phyloP scores from a whole-genome alignment of 352 stramenopile species.

The Globisporangium iwayamae region DNA sequence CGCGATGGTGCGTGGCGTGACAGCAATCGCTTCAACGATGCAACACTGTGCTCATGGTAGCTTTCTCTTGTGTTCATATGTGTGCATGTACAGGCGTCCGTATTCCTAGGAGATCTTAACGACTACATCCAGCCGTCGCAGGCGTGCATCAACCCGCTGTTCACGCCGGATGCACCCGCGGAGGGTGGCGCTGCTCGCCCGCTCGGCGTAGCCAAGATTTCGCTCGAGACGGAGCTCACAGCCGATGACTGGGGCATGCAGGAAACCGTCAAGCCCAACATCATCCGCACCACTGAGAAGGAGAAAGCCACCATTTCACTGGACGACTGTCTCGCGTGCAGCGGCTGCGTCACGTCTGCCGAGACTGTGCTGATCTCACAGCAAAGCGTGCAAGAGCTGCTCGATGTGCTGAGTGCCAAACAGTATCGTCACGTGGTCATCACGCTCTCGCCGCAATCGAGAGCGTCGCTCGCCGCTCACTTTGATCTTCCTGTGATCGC shows the following conservation, averaged over 20 bases:
- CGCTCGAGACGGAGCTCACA: constrained; percentile 70
- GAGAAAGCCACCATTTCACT: constrained; percentile 93
- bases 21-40: not conserved
- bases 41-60: not conserved
- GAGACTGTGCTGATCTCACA: constrained; percentile 98
- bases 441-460: constrained; percentile 86
- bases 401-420: constrained; percentile 53
- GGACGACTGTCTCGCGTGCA: constrained; percentile 96
- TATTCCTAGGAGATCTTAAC: constrained; percentile 92
- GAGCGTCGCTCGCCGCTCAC: constrained; percentile 82
- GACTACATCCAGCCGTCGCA: constrained; percentile 94
- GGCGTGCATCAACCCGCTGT: constrained; percentile 92
- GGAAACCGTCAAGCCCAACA: constrained; percentile 49
- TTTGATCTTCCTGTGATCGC: constrained; percentile 62
- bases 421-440: constrained; percentile 71
- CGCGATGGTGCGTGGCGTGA: not conserved
- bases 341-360: constrained; percentile 96
- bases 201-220: constrained; percentile 61
- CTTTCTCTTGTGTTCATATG: not conserved
- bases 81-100: constrained; percentile 58
- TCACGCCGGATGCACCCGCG: constrained; percentile 47
- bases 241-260: constrained; percentile 48
- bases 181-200: constrained; percentile 11
- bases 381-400: constrained; percentile 90
- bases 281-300: constrained; percentile 71